Evolutionary conservation across 2,329 filamentous ascomycete species (phyloP).

Genomic region (Byssochlamys sp.): DNA sequence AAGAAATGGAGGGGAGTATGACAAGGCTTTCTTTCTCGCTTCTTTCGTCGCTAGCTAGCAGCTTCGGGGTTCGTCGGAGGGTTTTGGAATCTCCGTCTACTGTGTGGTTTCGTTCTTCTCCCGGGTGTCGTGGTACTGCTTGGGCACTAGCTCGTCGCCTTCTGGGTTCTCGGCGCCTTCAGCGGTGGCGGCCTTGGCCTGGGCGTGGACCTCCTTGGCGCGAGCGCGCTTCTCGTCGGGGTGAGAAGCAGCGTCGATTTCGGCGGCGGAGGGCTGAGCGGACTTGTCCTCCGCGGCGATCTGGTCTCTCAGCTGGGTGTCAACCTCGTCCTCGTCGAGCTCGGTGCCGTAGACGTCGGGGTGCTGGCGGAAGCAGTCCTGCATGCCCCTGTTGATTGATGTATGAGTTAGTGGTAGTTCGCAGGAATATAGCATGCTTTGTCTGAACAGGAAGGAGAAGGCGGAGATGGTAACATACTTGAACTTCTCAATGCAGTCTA

Average conservation of each 20-base stretch:
- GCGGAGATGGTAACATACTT: constrained; percentile 52
- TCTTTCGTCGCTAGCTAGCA: not conserved
- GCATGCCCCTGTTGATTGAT: constrained; percentile 67
- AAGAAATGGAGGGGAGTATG: not conserved
- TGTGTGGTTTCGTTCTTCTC: constrained; percentile 11
- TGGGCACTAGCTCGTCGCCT: constrained; percentile 39
- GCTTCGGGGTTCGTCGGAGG: constrained; percentile 1
- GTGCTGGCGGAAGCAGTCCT: constrained; percentile 87
- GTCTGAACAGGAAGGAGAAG: not conserved
- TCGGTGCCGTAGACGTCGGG: constrained; percentile 89
- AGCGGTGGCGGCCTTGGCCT: constrained; percentile 14
- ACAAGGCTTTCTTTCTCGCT: not conserved
- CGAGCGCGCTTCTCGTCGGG: constrained; percentile 17
- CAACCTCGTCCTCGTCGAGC: constrained; percentile 62
- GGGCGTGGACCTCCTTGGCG: constrained; percentile 14
- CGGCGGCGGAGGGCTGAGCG: constrained; percentile 11
- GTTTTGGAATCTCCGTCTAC: constrained; percentile 11
- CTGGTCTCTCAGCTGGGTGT: constrained; percentile 25
- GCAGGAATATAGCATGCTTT: not conserved
- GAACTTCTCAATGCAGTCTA: constrained; percentile 96
- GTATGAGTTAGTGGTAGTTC: constrained; percentile 20
- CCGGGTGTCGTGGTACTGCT: constrained; percentile 39
- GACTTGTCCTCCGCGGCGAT: constrained; percentile 7
- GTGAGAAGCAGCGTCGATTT: constrained; percentile 16
- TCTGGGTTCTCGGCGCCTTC: constrained; percentile 25